Conservation (phyloP, 306 rosid genomes). For the Abrus pulchellus region DNA sequence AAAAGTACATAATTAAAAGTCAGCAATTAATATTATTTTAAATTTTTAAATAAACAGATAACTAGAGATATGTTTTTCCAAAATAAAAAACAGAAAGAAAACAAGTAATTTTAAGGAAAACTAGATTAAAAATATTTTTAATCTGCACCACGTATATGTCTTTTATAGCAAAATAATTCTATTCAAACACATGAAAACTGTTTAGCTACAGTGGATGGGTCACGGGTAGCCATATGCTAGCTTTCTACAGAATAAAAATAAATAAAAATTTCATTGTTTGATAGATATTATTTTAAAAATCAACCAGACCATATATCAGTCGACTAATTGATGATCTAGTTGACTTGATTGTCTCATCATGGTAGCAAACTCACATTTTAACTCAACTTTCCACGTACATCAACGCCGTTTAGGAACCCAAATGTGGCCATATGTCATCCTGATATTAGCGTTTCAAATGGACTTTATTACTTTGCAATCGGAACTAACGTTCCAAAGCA, state of each 20-base stretch:
- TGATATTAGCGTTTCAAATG: neutral
- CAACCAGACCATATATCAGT: neutral
- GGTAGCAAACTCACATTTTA: constrained; percentile 32
- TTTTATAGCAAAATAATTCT: too few species aligned
- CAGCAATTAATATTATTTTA: too few species aligned
- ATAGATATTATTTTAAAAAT: neutral
- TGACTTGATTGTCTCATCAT: constrained; percentile 39
- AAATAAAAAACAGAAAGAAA: too few species aligned
- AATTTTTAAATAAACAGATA: too few species aligned
- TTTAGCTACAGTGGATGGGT: too few species aligned
- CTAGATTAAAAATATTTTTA: neutral
- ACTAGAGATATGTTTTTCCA: too few species aligned
- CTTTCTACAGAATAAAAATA: too few species aligned
- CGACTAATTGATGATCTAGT: constrained; percentile 4
- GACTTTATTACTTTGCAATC: neutral
- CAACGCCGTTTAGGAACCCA: constrained; percentile 22
- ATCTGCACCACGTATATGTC: too few species aligned
- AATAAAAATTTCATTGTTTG: neutral
- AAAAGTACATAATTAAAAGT: too few species aligned
- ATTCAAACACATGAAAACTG: too few species aligned
- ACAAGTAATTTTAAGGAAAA: neutral
- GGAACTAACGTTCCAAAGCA: neutral
- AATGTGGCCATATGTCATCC: neutral
- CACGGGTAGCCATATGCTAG: too few species aligned
- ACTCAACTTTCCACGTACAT: constrained; percentile 6